Conservation (phyloP, 495 filamentous ascomycete species). For the Penicillium silybi region DNA sequence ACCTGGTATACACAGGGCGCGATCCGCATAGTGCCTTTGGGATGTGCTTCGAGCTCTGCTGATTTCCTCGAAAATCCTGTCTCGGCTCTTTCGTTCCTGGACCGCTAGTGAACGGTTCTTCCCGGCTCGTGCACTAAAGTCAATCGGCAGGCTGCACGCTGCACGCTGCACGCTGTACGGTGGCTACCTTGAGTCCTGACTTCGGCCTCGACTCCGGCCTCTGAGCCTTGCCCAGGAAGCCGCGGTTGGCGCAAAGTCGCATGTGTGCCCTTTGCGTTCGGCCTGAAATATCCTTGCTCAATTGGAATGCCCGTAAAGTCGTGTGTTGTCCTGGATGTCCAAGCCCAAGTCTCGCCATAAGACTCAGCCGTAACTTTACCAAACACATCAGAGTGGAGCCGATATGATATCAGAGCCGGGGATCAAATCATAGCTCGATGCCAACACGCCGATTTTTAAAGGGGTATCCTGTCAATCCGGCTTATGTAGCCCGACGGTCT, state of each 20-base stretch:
- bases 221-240: neutral
- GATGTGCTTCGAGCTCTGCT: neutral
- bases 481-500: no score
- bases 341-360: neutral
- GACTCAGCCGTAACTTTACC: neutral
- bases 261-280: neutral
- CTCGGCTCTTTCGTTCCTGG: neutral
- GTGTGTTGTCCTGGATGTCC: neutral
- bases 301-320: neutral
- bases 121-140: constrained; percentile 1
- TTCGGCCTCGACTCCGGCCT: neutral
- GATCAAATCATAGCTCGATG: neutral
- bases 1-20: neutral
- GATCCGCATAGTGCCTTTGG: neutral
- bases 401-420: neutral
- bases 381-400: constrained; percentile 5
- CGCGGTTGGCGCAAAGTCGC: neutral
- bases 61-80: neutral
- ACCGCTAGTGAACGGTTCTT: constrained; percentile 2
- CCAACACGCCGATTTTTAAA: neutral
- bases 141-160: neutral
- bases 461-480: no score
- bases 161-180: neutral
- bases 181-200: neutral
- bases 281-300: neutral